Conservation (phyloP, 2,329 filamentous ascomycete genomes). For the Fusarium duplospermum region DNA sequence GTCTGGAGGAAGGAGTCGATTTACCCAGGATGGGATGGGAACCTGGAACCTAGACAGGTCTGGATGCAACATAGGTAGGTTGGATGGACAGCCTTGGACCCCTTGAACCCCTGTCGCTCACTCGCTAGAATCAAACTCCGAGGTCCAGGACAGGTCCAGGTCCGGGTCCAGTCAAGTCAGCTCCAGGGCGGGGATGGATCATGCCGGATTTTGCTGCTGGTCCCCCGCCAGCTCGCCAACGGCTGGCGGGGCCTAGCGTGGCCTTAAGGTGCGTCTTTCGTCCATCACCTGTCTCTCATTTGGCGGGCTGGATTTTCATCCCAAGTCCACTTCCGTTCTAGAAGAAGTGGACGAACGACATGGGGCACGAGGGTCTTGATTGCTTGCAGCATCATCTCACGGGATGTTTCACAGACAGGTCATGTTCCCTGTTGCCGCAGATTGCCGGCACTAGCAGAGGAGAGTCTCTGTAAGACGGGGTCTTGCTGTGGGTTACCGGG, state of each 20-base stretch:
- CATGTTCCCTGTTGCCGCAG: conserved; percentile 1
- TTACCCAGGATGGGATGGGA: conserved; percentile 24
- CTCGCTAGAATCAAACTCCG: conserved; percentile 20
- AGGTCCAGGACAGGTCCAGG: neutral
- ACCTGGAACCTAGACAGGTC: conserved; percentile 6
- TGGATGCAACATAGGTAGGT: neutral
- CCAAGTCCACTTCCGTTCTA: conserved; percentile 6
- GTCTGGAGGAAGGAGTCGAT: conserved; percentile 5
- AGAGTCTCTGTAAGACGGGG: neutral
- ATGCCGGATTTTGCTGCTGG: neutral
- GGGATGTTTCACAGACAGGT: neutral
- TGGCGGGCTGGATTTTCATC: conserved; percentile 9
- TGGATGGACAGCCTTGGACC: conserved; percentile 7
- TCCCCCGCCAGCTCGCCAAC: conserved; percentile 13
- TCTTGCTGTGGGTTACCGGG: neutral
- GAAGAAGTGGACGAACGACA: conserved; percentile 9
- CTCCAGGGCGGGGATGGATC: conserved; percentile 4
- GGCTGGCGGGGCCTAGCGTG: conserved; percentile 21
- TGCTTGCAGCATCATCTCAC: conserved; percentile 18
- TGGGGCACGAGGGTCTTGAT: neutral
- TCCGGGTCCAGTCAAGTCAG: neutral
- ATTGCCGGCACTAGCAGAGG: neutral
- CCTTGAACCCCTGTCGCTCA: conserved; percentile 35
- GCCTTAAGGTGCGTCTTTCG: conserved; percentile 2
- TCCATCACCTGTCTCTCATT: conserved; percentile 20